Evolutionary conservation across 1,284 basidiomycete species (phyloP).

Genomic region (Cutaneotrichosporon sp.): DNA sequence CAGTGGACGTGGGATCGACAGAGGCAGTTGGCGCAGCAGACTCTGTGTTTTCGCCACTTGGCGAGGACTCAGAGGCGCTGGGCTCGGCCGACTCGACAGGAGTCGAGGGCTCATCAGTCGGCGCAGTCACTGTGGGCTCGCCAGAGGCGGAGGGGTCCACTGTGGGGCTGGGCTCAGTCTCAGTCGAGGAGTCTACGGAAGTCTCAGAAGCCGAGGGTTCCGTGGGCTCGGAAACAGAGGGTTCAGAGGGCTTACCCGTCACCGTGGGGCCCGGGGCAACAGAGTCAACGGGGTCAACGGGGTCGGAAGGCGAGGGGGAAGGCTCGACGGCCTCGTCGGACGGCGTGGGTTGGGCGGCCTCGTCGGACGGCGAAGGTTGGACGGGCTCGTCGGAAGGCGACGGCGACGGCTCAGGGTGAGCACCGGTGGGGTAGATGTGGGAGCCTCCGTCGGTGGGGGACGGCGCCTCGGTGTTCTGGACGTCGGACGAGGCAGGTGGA

Average conservation of each 20-base stretch:
- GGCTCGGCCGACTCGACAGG: slow-evolving; percentile 2
- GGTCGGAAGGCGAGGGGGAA: neutral
- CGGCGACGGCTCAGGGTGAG: slow-evolving; percentile 6
- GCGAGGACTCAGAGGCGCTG: neutral
- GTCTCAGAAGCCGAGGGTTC: neutral
- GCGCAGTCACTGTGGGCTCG: slow-evolving; percentile 6
- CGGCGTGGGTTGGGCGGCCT: neutral
- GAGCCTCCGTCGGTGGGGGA: neutral
- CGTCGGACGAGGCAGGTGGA: neutral
- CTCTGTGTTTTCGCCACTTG: neutral
- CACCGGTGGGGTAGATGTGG: slow-evolving; percentile 5
- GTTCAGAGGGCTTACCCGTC: slow-evolving; percentile 3
- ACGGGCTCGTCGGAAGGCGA: too few relatives aligned
- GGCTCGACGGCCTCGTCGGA: slow-evolving; percentile 1
- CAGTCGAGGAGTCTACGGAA: slow-evolving; percentile 3
- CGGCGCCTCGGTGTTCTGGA: neutral
- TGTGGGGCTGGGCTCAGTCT: neutral
- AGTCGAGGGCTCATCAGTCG: slow-evolving; percentile 3
- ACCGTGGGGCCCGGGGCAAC: neutral
- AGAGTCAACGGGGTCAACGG: neutral
- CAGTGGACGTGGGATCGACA: neutral
- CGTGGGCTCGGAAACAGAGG: neutral
- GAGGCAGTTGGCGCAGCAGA: neutral
- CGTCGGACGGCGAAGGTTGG: too few relatives aligned
- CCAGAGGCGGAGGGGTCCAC: slow-evolving; percentile 1